Evolutionary conservation across 2,329 filamentous ascomycete species (phyloP).

Genomic region (Fusarium ramigenum): DNA sequence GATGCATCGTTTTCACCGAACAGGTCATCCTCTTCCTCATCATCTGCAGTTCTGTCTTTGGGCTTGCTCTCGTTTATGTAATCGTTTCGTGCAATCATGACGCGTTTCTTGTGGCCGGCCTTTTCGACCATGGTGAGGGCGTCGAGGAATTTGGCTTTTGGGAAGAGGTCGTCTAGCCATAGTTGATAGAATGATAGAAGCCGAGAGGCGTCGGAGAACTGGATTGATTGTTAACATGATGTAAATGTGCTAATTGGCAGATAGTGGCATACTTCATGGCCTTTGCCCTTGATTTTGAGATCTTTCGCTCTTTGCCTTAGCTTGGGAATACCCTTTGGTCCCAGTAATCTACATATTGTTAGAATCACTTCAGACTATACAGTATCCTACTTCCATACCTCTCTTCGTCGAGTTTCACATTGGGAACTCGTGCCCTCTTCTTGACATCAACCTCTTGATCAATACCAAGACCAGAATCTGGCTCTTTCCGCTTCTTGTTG

Average conservation of each 20-base stretch:
- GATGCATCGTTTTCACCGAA: conserved; percentile 41
- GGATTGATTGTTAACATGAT: background rate
- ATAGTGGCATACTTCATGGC: conserved; percentile 76
- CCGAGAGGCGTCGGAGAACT: conserved; percentile 86
- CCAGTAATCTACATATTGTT: conserved; percentile 71
- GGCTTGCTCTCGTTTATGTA: conserved; percentile 85
- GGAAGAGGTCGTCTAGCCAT: conserved; percentile 96
- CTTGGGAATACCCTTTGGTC: conserved; percentile 83
- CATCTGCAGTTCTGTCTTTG: conserved; percentile 49
- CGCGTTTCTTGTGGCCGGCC: conserved; percentile 82
- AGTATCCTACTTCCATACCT: conserved; percentile 56
- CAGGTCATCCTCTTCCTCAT: conserved; percentile 33
- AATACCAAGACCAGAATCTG: conserved; percentile 72
- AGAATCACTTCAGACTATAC: background rate
- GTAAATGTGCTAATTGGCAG: background rate
- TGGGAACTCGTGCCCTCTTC: conserved; percentile 75
- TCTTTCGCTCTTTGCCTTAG: conserved; percentile 76
- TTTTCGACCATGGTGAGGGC: conserved; percentile 92
- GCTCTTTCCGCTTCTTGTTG: conserved; percentile 59
- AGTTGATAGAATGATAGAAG: conserved; percentile 92
- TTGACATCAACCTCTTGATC: conserved; percentile 87
- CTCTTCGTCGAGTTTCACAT: conserved; percentile 87
- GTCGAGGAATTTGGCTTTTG: conserved; percentile 92
- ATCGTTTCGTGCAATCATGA: conserved; percentile 78
- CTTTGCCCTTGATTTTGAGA: conserved; percentile 89